phyloP scores from a whole-genome alignment of 257 asterid genomes.

The Primulina tabacum region DNA sequence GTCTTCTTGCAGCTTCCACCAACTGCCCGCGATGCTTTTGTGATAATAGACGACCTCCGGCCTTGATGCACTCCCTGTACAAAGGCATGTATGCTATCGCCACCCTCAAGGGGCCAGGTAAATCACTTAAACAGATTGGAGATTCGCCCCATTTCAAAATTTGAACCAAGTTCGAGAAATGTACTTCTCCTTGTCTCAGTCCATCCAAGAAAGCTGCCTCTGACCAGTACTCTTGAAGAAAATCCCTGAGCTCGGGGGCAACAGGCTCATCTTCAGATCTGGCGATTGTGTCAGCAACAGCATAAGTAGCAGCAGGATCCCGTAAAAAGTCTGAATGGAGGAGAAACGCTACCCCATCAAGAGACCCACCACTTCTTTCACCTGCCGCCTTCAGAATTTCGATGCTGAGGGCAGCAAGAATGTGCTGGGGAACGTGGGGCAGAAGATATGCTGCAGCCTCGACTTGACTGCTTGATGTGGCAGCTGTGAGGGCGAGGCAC shows the following conservation, averaged over 20 bases:
- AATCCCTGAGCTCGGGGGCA: conserved; percentile 67
- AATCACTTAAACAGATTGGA: conserved; percentile 63
- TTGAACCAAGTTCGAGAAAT: conserved; percentile 53
- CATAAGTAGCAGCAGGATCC: conserved; percentile 78
- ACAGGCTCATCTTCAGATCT: conserved; percentile 68
- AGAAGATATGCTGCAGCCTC: conserved; percentile 78
- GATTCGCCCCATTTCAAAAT: conserved; percentile 69
- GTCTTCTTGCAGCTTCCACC: conserved; percentile 69
- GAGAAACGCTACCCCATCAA: conserved; percentile 86
- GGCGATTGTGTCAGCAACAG: conserved; percentile 89
- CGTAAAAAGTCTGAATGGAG: conserved; percentile 78
- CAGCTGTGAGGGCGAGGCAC: conserved; percentile 94
- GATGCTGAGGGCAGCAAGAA: conserved; percentile 84
- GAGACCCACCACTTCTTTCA: conserved; percentile 88
- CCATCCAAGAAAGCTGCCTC: conserved; percentile 75
- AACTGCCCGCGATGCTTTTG: conserved; percentile 84
- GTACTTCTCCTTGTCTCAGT: conserved; percentile 52
- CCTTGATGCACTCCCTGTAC: conserved; percentile 77
- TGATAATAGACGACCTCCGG: conserved; percentile 69
- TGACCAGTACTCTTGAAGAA: conserved; percentile 79
- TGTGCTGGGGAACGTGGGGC: conserved; percentile 91
- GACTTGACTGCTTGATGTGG: conserved; percentile 92
- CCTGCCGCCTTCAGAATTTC: conserved; percentile 99
- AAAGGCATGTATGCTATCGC: conserved; percentile 85
- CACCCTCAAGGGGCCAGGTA: conserved; percentile 82